Base-by-base conservation (phyloP, 2,329 filamentous ascomycete species). In the Fusarium nygamai region DNA sequence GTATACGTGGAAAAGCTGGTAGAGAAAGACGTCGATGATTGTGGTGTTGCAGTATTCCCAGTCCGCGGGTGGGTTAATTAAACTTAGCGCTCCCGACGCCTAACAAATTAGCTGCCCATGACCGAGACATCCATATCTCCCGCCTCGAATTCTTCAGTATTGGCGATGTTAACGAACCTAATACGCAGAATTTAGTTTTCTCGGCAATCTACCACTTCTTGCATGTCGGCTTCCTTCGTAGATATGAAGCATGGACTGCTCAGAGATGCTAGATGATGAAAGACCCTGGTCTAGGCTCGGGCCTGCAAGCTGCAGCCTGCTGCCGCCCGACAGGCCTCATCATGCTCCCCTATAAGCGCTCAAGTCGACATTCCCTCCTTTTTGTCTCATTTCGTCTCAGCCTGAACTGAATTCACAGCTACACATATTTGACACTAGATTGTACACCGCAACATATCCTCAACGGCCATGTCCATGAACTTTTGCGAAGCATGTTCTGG, bases 401-500 rank as follows among this genome's bases (percentile, higher is more conserved):
- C 24, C 9, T 22, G 24, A 31, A 22, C 24, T 31, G n/a, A 20
- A 27, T 20, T 17, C 22, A 34, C 31, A 33, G 24, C 19, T 22
- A 8, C 10, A 29, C 33, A 22, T 17, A 38, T 22, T 38, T 4
- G 20, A 5, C 34, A 22, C 5, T 38, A 19, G 29, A 8, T 17
- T 14, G 9, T 36, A 19, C n/a, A 58, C 2, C 4, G 16, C 17
- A 5, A n/a, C 3, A 34, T 46, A 10, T 20, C 11, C 31, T 24
- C 22, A n/a, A 9, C 8, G 29, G 70, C 67, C 66, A 14, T 46
- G n/a, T 20, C n/a, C 12, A 56, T 58, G 8, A 53, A 34, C 24
- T 14, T 74, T 13, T 74, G 71, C 29, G 5, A 50, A 24, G 36
- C 29, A n/a, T 74, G 71, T n/a, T 38, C 43, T 9, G 59, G 51